Base-by-base conservation (phyloP, 257 asterid genomes). In the Solanum neorickii region DNA sequence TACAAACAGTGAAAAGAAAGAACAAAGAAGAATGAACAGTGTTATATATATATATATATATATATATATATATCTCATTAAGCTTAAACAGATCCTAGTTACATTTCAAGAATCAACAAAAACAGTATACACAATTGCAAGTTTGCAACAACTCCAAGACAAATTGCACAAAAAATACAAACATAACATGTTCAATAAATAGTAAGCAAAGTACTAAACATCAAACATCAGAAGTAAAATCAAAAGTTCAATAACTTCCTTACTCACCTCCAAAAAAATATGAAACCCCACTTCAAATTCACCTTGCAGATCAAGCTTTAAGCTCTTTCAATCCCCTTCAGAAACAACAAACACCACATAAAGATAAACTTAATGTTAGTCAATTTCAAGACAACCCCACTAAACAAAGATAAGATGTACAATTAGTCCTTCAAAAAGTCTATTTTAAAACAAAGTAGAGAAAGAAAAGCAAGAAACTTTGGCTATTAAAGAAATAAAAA, bases 361-460 rank as follows among this genome's bases (percentile, higher is more conserved):
- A 86, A 82, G 65, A 89, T 87, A 86, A 86, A 87, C 88, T 80
- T 69, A 78, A 60, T 37, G 73, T 59, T 75, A 76, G 52, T 56
- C 89, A 91, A 83, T 29, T 87, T 82, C 70, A 86, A 89, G 88
- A 88, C 89, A 87, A 33, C 91, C 91, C 89, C 87, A 86, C 35
- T 41, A 83, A 25, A 82, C 62, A 44, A 70, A 86, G 83, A 52
- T 65, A 83, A 88, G 85, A 74, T 88, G 85, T 72, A 76, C 59
- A 42, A 88, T 86, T 86, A 88, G 76, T 86, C 68, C 91, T 65
- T 76, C 90, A 80, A 87, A 91, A 91, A 90, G 90, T 82, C 89
- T 88, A 89, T 85, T 76, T 33, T 86, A 14, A 83, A 60, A 77
- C 74, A 86, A 88, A 87, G 89, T 83, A 82, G 82, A 88, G 59